A percentile compares a stretch with the other conserved stretches of the same genome.
phyloP scores from a whole-genome alignment of 805 yeast genomes.

The Trichomonascus vanleenenianus region DNA sequence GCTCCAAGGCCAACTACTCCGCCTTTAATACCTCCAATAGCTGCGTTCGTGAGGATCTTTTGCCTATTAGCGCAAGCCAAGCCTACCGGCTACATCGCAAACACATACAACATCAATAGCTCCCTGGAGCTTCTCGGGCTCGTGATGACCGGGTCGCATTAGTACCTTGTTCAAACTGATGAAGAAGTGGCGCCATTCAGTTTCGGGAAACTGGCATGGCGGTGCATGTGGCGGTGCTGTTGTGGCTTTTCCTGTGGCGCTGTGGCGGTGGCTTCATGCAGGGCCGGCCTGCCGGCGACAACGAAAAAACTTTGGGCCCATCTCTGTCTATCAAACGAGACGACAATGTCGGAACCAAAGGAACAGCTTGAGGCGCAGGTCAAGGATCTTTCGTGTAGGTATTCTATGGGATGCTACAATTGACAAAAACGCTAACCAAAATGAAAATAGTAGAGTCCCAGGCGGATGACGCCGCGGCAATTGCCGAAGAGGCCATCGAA shows the following conservation, averaged over 20 bases:
- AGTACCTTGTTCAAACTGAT: neutral
- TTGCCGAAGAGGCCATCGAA: neutral
- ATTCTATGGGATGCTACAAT: neutral
- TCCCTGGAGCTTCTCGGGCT: constrained; percentile 17
- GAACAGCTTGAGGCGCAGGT: constrained; percentile 2
- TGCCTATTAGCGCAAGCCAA: neutral
- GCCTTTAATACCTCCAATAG: constrained; percentile 17
- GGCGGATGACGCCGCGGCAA: too few relatives aligned
- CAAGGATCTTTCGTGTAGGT: constrained; percentile 2
- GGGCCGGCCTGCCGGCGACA: too few relatives aligned
- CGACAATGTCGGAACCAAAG: too few relatives aligned
- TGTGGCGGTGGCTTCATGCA: too few relatives aligned
- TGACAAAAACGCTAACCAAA: too few relatives aligned
- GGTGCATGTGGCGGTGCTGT: neutral
- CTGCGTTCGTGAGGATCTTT: constrained; percentile 13
- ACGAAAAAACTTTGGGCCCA: too few relatives aligned
- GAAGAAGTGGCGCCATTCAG: constrained; percentile 2
- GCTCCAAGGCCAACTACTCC: constrained; percentile 14
- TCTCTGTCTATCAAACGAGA: too few relatives aligned
- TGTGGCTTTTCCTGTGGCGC: neutral
- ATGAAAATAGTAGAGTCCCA: too few relatives aligned
- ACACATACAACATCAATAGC: constrained; percentile 20
- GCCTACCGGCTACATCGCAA: neutral
- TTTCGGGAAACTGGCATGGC: constrained; percentile 3
- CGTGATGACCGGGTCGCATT: constrained; percentile 22